These are phyloP conservation scores for Escallonia rubra DNA, from an alignment of 129 eudicot species.

Conservation along the genomic window DNA sequence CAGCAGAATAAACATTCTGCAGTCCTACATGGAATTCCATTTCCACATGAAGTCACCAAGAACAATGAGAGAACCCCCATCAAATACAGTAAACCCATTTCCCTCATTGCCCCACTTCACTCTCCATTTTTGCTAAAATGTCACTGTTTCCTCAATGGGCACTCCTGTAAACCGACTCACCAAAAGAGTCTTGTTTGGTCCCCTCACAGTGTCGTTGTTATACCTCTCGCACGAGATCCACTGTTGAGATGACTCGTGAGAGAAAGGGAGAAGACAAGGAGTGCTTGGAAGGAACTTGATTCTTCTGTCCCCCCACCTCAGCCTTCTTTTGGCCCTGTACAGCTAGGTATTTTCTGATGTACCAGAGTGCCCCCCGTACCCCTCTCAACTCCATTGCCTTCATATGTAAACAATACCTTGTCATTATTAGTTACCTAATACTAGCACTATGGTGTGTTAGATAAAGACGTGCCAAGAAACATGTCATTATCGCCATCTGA, in stretches of 20 bases:
- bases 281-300: conserved; percentile 14
- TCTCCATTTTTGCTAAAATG: neutral
- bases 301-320: neutral
- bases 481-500: neutral
- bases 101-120: neutral
- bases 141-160: neutral
- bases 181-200: conserved; percentile 6
- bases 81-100: neutral
- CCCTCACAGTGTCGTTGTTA: conserved; percentile 6
- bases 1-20: conserved; percentile 11
- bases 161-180: neutral
- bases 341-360: neutral
- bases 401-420: no score
- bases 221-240: neutral
- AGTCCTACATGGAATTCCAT: conserved; percentile 41
- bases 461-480: neutral
- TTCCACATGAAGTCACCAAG: neutral
- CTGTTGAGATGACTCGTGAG: neutral
- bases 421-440: no score
- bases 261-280: conserved; percentile 7
- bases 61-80: neutral
- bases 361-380: neutral
- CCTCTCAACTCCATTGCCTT: no score
- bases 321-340: conserved; percentile 1
- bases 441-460: neutral